A percentile compares a stretch with the other conserved stretches of the same genome.
phyloP scores from a whole-genome alignment of 177 flowering plant genomes.

The Tripterygium wilfordii region DNA sequence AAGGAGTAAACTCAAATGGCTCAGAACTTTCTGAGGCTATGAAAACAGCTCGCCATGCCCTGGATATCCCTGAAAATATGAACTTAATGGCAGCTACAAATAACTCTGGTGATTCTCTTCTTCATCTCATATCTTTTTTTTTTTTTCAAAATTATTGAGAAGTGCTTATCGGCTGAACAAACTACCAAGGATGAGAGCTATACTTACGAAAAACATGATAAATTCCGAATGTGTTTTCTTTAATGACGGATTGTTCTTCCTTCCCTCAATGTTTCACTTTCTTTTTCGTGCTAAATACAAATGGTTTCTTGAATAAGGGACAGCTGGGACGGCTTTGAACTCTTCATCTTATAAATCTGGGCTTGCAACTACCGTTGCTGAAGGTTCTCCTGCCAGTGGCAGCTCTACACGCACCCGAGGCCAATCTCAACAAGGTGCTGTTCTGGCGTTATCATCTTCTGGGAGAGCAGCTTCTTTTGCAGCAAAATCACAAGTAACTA shows the following conservation, averaged over 20 bases:
- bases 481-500: constrained; percentile 28
- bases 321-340: constrained; percentile 12
- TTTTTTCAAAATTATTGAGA: background rate
- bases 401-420: constrained; percentile 12
- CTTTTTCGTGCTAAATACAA: no score
- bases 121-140: background rate
- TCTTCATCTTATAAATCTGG: constrained; percentile 14
- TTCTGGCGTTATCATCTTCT: constrained; percentile 12
- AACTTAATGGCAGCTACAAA: constrained; percentile 24
- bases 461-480: constrained; percentile 15
- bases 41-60: constrained; percentile 65
- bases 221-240: no score
- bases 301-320: no score
- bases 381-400: constrained; percentile 15
- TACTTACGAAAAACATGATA: no score
- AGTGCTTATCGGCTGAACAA: no score
- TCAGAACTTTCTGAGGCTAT: constrained; percentile 57
- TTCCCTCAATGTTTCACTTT: no score
- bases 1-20: constrained; percentile 24
- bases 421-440: constrained; percentile 24
- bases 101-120: constrained; percentile 18
- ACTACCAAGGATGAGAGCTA: no score
- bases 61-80: constrained; percentile 45
- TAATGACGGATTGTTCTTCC: no score
- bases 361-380: constrained; percentile 17